Evolutionary conservation across 2,329 filamentous ascomycete species (phyloP), one percentile per base, ranked within the genome.

Genomic region (Exophiala phaeomuriformis): DNA sequence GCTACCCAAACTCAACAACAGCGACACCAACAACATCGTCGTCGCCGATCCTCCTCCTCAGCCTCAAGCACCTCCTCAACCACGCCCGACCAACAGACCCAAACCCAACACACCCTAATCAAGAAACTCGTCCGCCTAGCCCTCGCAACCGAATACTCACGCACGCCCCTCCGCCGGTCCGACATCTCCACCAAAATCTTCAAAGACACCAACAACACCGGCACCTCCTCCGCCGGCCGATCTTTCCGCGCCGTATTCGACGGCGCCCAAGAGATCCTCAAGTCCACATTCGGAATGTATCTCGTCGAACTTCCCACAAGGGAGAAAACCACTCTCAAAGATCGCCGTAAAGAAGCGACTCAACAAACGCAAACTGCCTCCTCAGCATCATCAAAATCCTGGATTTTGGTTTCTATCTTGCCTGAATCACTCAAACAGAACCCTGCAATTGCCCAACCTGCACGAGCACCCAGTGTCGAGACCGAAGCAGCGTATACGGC

Each of bases 271-370:
- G 70, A 74, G 33, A 80, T 86, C 61, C 73, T 98, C 36, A 75
- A 77, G 45, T 72, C 73, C 1, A 78, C 84, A 1, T 97, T 95
- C 70, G 93, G 93, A n/a, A 95, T 97, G 90, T 80, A 90, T 67
- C 80, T 98, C 77, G 77, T 82, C 3, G 90, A 96, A 70, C 75
- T 97, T 47, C 90, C 93, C 0, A 75, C 79, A 1, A 81, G 80
- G 64, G 91, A 96, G 65, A 94, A 90, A 69, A 78, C 87, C 46
- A 89, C 89, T 0, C 71, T 95, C 33, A 83, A 58, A n/a, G 61
- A 63, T 30, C 48, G 61, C 3, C 58, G 61, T 5, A 56, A 47
- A 7, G 53, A 57, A 31, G 58, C 56, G 3, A 60, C 58, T 8
- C 61, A 62, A 52, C 61, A 62, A 52, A 77, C 76, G 10, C 79